These are phyloP conservation scores for Tylopilus sp. DNA, from an alignment of 768 basidiomycete genomes.

Conservation along the genomic window DNA sequence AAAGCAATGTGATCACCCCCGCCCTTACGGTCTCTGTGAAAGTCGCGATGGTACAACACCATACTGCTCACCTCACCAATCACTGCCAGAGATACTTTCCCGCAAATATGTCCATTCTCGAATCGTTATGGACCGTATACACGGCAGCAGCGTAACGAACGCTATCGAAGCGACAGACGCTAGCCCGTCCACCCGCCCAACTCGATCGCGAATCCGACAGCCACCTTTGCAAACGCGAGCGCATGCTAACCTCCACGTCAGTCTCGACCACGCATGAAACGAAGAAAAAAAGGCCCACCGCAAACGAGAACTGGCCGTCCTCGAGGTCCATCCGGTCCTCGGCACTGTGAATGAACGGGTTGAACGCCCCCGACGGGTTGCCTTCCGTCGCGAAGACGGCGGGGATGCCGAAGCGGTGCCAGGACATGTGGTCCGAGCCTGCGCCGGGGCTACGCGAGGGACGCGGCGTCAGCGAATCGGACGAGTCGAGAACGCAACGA, in stretches of 20 bases:
- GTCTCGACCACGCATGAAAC: neutral
- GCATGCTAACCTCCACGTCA: slow-evolving; percentile 38
- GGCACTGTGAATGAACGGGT: slow-evolving; percentile 42
- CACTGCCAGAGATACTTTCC: too few relatives aligned
- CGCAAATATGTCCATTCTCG: too few relatives aligned
- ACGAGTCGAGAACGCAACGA: neutral
- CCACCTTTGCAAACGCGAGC: slow-evolving; percentile 59
- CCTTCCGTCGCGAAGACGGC: slow-evolving; percentile 28
- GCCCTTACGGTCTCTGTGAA: too few relatives aligned
- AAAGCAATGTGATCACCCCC: too few relatives aligned
- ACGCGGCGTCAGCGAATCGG: neutral
- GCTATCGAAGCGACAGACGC: too few relatives aligned
- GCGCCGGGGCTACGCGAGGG: neutral
- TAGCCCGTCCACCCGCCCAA: slow-evolving; percentile 29
- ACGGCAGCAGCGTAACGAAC: too few relatives aligned
- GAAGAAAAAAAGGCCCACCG: slow-evolving; percentile 14
- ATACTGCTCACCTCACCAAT: too few relatives aligned
- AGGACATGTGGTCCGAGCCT: neutral
- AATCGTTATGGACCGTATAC: too few relatives aligned
- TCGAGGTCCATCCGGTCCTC: slow-evolving; percentile 22
- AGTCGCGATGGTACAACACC: too few relatives aligned
- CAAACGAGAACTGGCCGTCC: slow-evolving; percentile 42
- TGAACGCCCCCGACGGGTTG: slow-evolving; percentile 36
- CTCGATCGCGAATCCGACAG: slow-evolving; percentile 56
- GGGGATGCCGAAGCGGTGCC: neutral